phyloP scores from a whole-genome alignment of 371 early-diverging fungal species.

The Synchytrium microbalum region DNA sequence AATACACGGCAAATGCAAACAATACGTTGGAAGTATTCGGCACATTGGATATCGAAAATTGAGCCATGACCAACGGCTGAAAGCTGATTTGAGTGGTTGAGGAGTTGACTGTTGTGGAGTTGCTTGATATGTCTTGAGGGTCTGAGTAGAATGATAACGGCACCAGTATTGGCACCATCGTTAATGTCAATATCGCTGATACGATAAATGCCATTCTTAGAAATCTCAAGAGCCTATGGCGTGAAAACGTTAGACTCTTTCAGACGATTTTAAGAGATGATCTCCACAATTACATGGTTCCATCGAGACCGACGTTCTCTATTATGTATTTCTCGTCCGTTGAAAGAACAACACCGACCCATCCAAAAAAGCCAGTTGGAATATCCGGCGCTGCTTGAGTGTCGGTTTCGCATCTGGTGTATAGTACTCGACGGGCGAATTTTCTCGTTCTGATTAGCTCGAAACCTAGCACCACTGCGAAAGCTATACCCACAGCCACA shows the following conservation, averaged over 20 bases:
- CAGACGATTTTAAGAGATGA: background rate
- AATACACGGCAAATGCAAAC: constrained; percentile 6
- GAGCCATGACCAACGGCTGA: constrained; percentile 10
- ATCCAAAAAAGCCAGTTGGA: constrained; percentile 21
- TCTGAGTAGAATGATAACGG: constrained; percentile 24
- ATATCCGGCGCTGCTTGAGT: background rate
- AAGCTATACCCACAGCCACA: background rate
- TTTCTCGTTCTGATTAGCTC: constrained; percentile 5
- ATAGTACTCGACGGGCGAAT: constrained; percentile 5
- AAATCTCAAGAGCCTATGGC: constrained; percentile 30
- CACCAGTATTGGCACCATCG: constrained; percentile 18
- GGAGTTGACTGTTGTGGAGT: background rate
- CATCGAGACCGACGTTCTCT: constrained; percentile 37
- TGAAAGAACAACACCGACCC: constrained; percentile 22
- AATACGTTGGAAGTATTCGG: constrained; percentile 17
- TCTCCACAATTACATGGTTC: constrained; percentile 30
- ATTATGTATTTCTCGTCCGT: constrained; percentile 25
- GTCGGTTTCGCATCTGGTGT: constrained; percentile 3
- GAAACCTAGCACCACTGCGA: constrained; percentile 1
- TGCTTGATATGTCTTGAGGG: background rate
- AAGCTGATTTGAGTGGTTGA: constrained; percentile 6
- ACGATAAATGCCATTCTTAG: constrained; percentile 26
- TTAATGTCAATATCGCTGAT: constrained; percentile 10
- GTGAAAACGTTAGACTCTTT: background rate
- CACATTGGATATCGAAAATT: constrained; percentile 28